Evolutionary conservation across 2,329 filamentous ascomycete genomes (phyloP).

Genomic region (Epichloe baconii): DNA sequence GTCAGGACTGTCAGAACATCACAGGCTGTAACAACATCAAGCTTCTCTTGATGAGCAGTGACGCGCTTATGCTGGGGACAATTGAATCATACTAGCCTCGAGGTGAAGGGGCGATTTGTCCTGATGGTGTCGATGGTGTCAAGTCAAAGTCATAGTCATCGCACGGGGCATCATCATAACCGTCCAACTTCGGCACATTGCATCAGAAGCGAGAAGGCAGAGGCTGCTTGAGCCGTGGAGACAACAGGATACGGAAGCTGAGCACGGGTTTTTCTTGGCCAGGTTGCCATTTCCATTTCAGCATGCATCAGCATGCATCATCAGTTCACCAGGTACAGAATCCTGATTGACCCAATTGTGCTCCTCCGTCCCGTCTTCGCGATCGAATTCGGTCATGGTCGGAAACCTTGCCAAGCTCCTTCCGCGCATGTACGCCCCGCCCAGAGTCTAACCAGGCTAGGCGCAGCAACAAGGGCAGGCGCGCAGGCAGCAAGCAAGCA

Average conservation of each 20-base stretch:
- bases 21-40: no score
- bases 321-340: not conserved
- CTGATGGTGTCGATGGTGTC: not conserved
- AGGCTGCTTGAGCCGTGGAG: not conserved
- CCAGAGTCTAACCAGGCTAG: not conserved
- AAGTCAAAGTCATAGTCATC: not conserved
- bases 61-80: no score
- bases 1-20: no score
- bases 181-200: not conserved
- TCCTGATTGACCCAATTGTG: not conserved
- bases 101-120: no score
- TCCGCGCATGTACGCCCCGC: not conserved
- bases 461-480: not conserved
- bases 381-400: not conserved
- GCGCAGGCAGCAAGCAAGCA: no score
- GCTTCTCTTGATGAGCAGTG: no score
- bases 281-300: not conserved
- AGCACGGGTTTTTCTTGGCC: no score
- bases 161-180: not conserved
- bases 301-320: not conserved
- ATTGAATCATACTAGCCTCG: no score
- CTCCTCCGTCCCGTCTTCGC: constrained; percentile 1
- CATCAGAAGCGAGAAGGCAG: not conserved
- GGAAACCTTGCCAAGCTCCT: not conserved
- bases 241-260: not conserved